Percentiles rank a stretch among this genome's conserved stretches.
Evolutionary conservation across 140 eudicot species (phyloP).

Genomic region (Anethum foeniculum): DNA sequence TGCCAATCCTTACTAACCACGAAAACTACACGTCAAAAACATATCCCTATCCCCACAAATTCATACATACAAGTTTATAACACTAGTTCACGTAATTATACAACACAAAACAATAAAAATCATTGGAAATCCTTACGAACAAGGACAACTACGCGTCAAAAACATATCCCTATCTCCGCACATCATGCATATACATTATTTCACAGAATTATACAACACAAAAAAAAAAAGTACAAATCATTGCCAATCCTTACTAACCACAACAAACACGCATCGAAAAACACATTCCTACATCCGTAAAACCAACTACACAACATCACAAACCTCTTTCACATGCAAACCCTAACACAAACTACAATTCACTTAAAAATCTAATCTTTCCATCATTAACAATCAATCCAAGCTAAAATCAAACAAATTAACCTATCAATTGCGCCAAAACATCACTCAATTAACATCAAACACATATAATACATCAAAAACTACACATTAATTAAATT

Average conservation of each 20-base stretch:
- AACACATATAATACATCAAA: not conserved
- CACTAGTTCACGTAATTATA: not conserved
- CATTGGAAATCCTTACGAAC: not conserved
- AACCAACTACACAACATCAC: not conserved
- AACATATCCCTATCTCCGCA: not conserved
- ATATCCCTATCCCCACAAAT: not conserved
- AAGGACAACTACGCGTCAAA: not conserved
- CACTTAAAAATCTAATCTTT: not conserved
- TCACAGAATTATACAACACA: not conserved
- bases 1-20: not conserved
- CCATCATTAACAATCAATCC: not conserved
- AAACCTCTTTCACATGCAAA: not conserved
- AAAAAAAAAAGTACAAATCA: not conserved
- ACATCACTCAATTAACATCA: not conserved
- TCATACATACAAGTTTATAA: not conserved
- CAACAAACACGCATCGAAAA: not conserved
- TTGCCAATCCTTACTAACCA: not conserved
- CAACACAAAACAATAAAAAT: not conserved
- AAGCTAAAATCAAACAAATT: not conserved
- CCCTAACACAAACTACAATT: not conserved
- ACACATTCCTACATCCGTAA: not conserved
- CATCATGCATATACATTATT: not conserved
- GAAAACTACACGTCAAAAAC: not conserved
- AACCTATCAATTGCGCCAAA: not conserved
- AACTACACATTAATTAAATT: not conserved